Conservation (phyloP, 192 early-diverging fungal species). For the Entomortierella parvispora region DNA sequence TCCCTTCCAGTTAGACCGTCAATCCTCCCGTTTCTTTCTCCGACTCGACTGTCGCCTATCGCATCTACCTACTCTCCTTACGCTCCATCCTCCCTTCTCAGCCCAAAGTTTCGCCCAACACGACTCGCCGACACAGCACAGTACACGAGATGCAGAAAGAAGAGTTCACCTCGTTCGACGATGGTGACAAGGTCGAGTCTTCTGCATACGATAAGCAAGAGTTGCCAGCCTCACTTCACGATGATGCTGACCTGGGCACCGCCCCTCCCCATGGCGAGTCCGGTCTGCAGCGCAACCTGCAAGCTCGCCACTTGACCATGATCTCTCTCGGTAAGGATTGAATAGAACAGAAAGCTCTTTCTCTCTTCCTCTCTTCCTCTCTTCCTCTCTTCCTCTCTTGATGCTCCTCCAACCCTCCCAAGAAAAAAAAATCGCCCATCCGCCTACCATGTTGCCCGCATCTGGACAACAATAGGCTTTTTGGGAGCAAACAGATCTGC, state of each 20-base stretch:
- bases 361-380: not conserved
- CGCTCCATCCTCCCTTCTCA: not conserved
- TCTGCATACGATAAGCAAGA: constrained; percentile 4
- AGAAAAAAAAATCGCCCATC: too few relatives aligned
- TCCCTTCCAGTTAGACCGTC: not conserved
- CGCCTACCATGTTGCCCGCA: too few relatives aligned
- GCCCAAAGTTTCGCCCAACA: not conserved
- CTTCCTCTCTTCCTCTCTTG: not conserved
- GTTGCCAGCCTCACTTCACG: not conserved
- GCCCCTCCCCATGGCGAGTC: constrained; percentile 2
- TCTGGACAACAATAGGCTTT: too few relatives aligned
- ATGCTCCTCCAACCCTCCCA: too few relatives aligned
- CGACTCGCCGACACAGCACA: too few relatives aligned
- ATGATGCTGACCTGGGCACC: constrained; percentile 7
- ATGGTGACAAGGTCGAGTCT: constrained; percentile 23
- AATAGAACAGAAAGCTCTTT: too few relatives aligned
- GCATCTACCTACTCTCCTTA: not conserved
- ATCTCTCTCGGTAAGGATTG: constrained; percentile 53
- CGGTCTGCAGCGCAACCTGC: constrained; percentile 70
- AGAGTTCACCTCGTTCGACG: not conserved
- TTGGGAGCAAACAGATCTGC: too few relatives aligned
- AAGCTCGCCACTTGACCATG: constrained; percentile 75
- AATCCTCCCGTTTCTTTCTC: not conserved
- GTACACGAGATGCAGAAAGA: too few relatives aligned
- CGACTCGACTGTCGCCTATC: too few relatives aligned